A percentile compares a stretch with the other conserved stretches of the same genome.
phyloP scores from a whole-genome alignment of 164 flowering plant species.

The Stephania yunnanensis region DNA sequence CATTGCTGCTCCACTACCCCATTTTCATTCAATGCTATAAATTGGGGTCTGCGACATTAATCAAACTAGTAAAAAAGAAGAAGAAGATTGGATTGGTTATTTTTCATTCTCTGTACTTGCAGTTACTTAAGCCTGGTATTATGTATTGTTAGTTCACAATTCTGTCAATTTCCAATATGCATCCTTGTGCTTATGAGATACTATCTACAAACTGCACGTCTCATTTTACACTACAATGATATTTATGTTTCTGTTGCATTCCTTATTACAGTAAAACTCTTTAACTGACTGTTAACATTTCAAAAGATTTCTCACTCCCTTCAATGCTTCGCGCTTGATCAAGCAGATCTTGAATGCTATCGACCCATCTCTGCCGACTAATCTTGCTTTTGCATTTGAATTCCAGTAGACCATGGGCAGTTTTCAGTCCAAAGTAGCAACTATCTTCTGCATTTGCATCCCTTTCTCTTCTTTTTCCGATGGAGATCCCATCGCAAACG shows the following conservation, averaged over 20 bases:
- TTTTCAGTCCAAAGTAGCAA: slow-evolving; percentile 62
- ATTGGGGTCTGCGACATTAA: too few species aligned
- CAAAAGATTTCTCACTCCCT: slow-evolving; percentile 29
- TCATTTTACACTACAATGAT: background rate
- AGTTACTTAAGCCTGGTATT: background rate
- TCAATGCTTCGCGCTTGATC: slow-evolving; percentile 30
- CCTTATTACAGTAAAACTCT: slow-evolving; percentile 1
- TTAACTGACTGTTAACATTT: slow-evolving; percentile 25
- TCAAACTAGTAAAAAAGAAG: too few species aligned
- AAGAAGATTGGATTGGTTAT: too few species aligned
- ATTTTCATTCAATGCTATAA: too few species aligned
- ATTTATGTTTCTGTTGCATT: background rate
- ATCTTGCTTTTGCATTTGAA: slow-evolving; percentile 76
- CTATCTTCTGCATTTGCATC: slow-evolving; percentile 40
- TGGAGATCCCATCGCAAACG: slow-evolving; percentile 49
- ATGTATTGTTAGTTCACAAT: background rate
- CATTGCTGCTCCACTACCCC: too few species aligned
- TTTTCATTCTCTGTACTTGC: background rate
- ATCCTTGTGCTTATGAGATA: background rate
- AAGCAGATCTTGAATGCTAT: slow-evolving; percentile 50
- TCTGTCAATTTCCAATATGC: background rate
- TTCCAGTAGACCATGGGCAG: slow-evolving; percentile 74
- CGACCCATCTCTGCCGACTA: slow-evolving; percentile 78
- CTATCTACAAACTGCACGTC: background rate
- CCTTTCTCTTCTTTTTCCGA: slow-evolving; percentile 56